Evolutionary conservation across 2,329 filamentous ascomycete species (phyloP).

Genomic region (Sporothrix globosa): DNA sequence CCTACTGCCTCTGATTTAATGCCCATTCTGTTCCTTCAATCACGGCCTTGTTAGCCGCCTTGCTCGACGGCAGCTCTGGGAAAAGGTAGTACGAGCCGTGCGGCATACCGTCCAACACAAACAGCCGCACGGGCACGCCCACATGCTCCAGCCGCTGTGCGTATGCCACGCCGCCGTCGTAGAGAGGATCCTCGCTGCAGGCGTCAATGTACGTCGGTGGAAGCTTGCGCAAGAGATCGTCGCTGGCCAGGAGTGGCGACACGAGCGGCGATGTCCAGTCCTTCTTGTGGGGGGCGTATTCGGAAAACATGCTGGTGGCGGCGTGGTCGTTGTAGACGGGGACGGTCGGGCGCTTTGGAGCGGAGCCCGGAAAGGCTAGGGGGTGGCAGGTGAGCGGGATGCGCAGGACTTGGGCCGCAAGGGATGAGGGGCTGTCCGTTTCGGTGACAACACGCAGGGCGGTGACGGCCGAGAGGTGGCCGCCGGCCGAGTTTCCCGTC

Average conservation of each 20-base stretch:
- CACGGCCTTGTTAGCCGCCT: background rate
- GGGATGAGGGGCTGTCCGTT: background rate
- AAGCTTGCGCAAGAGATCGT: background rate
- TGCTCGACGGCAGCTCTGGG: background rate
- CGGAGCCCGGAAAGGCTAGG: background rate
- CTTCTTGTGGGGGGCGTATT: background rate
- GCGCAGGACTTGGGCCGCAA: background rate
- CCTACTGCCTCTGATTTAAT: background rate
- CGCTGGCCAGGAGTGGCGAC: background rate
- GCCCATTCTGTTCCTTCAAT: background rate
- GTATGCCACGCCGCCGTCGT: background rate
- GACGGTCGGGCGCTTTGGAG: background rate
- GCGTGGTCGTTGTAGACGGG: constrained; percentile 17
- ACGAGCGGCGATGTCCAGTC: constrained; percentile 1
- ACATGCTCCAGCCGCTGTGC: background rate
- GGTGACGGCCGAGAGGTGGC: background rate
- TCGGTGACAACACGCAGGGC: background rate
- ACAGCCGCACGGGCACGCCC: background rate
- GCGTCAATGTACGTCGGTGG: background rate
- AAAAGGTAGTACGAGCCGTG: background rate
- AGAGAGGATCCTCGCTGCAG: background rate
- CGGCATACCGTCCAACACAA: constrained; percentile 6
- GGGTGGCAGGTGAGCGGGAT: background rate
- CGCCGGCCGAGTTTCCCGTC: background rate
- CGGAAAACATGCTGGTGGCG: background rate